Base-by-base conservation (phyloP, 768 basidiomycete species). In the Termitomyces sp. region DNA sequence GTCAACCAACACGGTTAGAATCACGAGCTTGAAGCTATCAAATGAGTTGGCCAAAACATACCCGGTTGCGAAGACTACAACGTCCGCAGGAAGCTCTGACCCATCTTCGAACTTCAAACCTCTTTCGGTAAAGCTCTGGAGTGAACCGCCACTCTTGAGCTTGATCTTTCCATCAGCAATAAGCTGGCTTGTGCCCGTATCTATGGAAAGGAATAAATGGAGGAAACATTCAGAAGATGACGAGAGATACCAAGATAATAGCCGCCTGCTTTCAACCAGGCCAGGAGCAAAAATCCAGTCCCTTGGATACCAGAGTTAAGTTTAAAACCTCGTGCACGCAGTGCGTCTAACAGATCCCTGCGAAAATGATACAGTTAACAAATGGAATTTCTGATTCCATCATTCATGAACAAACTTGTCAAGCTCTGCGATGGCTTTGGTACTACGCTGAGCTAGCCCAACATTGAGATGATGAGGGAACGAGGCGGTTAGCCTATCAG, bases 141-240 rank as follows among this genome's bases (percentile, higher is more conserved):
- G 76, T 33, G 68, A 67, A 39, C 72, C 69, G 44, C 83, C 82
- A 67, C 77, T 82, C 72, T 87, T 87, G 58, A 88, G 69, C 68
- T 86, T 85, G 74, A 88, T 86, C 67, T 85, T 82, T 18, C 86
- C 84, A 58, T 86, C 82, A 31, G 77, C 76, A 60, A 88, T 81
- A 57, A 82, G 70, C 66, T 83, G 76, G 59, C 79, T 50, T 34
- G 49, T 33, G 3, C 42, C 39, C 16, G 54, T 41, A 44, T 54
- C 54, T 41, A 11, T 55, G 16, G 13, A 45, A 45, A 22, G 30
- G 53, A 20, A 24, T 4, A 15, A 39, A 6, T 8, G 7, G 12
- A 11, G n/a, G 5, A 22, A 45, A 16, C 6, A 31, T 16, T 16
- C 15, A 18, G 22, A 31, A 34, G 12, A 34, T 2, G 27, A 58